phyloP scores from a whole-genome alignment of 768 basidiomycete genomes.

The Podaxis sp. region DNA sequence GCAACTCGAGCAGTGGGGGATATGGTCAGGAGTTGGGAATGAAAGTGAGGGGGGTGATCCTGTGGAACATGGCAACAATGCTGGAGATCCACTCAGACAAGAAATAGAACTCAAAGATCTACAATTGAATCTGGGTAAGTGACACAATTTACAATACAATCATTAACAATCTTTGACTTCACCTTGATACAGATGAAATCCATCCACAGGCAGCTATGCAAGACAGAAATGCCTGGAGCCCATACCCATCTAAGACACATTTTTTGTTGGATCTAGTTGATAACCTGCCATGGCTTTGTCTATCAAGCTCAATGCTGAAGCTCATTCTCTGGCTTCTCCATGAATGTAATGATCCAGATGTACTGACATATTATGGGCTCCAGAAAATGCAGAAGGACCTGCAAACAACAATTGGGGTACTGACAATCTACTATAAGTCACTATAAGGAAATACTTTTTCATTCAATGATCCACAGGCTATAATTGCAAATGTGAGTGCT shows the following conservation, averaged over 20 bases:
- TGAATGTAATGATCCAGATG: conserved; percentile 25
- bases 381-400: conserved; percentile 24
- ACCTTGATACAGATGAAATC: not conserved
- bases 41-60: not conserved
- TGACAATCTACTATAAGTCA: conserved; percentile 22
- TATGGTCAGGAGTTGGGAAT: not conserved
- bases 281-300: conserved; percentile 30
- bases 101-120: no score
- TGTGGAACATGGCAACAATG: not conserved
- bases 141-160: not conserved
- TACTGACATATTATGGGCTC: conserved; percentile 27
- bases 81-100: no score
- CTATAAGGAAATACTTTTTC: conserved; percentile 29
- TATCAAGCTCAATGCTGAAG: conserved; percentile 29
- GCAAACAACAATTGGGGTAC: conserved; percentile 18
- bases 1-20: not conserved
- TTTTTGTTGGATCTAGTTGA: conserved; percentile 31
- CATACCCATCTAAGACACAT: conserved; percentile 16
- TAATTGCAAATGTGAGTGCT: conserved; percentile 27
- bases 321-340: conserved; percentile 32
- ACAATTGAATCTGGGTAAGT: no score
- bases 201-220: not conserved
- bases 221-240: conserved; percentile 8
- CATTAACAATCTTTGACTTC: not conserved
- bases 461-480: conserved; percentile 27